Conservation (phyloP, 2,329 filamentous ascomycete genomes). For the Colletotrichum gigasporum region DNA sequence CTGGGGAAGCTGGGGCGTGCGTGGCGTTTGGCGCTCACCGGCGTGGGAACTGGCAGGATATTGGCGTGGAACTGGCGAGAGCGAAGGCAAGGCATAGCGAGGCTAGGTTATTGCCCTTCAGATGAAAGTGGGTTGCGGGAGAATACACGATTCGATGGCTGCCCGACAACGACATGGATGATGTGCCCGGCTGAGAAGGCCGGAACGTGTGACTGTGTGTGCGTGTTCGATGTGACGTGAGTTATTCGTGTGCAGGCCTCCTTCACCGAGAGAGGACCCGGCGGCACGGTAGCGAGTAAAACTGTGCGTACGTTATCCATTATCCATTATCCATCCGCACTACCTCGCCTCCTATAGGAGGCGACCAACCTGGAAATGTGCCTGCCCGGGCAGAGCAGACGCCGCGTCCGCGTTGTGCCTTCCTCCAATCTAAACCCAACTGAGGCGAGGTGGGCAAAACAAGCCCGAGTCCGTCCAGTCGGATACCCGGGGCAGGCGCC, state of each 20-base stretch:
- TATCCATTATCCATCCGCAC: neutral
- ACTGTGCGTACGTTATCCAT: conserved; percentile 34
- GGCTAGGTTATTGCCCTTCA: neutral
- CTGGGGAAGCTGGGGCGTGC: conserved; percentile 4
- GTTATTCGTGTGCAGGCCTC: conserved; percentile 26
- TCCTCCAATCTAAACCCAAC: conserved; percentile 17
- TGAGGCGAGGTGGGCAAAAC: neutral
- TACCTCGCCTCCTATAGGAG: neutral
- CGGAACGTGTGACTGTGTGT: neutral
- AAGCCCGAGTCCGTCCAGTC: neutral
- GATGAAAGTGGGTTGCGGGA: conserved; percentile 18
- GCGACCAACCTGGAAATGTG: neutral
- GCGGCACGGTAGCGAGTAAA: conserved; percentile 26
- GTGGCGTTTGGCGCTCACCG: conserved; percentile 1
- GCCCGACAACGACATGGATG: neutral
- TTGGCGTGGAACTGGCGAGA: conserved; percentile 4
- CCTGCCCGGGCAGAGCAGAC: neutral
- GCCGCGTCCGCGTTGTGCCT: neutral
- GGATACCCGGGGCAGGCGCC: no score
- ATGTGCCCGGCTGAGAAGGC: neutral
- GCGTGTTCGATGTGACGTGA: conserved; percentile 28
- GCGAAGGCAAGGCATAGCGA: neutral
- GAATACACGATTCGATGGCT: neutral
- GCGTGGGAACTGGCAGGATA: conserved; percentile 6
- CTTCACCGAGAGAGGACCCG: conserved; percentile 37